Base-by-base conservation (phyloP, 352 stramenopile species). In the Pythium aristosporum region DNA sequence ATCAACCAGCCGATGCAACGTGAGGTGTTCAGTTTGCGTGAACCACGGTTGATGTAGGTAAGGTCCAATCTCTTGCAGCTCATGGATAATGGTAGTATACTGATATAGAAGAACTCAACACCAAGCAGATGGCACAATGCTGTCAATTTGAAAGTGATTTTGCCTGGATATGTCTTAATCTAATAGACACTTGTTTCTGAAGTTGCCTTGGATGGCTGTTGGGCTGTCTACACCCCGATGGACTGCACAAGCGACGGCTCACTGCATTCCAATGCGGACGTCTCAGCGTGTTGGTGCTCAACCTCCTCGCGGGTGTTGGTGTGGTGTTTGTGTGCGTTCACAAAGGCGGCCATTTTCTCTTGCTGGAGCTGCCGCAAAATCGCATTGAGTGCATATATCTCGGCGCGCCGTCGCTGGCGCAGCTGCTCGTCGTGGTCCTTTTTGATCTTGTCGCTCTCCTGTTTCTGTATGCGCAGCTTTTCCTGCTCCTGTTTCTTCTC, bases 331-430 rank as follows among this genome's bases (percentile, higher is more conserved):
- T 87, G 69, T 0, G 70, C 70, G 6, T 68, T 63, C 44, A 91
- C 75, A 36, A 77, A 91, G 21, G 50, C 57, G 1, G 74, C 62
- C 52, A 89, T 75, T 65, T 91, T 91, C 16, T 77, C 77, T 54
- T 89, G 82, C 52, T 91, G 82, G 18, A 91, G 60, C 54, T 87
- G 68, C 15, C 76, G 68, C 55, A 91, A 65, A 20, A 89, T 67
- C 11, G 82, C 75, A 52, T 91, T 89, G 4, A 91, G 72, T 23
- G 81, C 79, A 68, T 91, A 91, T 53, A 91, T 91, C 64, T 91
- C 82, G 21, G 82, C 76, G 20, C 82, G 80, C 11, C 80, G 77
- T 1, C 78, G 75, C 32, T 80, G 73, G 44, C 82, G 81, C 43
- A 71, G 69, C 37, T 78, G 67, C 2, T 50, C 70, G n/a, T 73